Conservation (phyloP, 208 protist species). For the Wallacemonas rigidus region DNA sequence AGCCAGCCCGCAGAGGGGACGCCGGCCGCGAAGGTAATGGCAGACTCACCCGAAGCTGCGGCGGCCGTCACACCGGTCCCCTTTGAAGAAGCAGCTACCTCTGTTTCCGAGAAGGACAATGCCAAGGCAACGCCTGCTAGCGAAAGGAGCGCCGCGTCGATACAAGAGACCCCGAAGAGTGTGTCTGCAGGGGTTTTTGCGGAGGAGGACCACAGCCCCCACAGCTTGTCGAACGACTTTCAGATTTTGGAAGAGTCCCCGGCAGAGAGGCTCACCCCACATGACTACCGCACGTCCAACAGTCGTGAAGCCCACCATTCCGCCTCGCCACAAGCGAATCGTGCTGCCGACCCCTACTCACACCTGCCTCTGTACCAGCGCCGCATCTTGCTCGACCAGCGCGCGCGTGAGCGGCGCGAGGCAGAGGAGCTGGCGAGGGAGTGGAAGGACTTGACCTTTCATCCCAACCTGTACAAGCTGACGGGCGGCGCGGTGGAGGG, state of each 20-base stretch:
- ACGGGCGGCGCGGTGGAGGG: not conserved
- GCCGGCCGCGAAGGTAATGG: not conserved
- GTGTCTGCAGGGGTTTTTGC: not conserved
- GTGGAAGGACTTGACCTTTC: conserved; percentile 61
- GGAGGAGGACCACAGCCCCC: not conserved
- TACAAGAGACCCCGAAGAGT: no score
- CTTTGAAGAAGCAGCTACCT: not conserved
- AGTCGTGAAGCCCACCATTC: not conserved
- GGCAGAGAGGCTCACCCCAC: conserved; percentile 2
- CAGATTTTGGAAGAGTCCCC: conserved; percentile 11
- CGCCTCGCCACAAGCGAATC: not conserved
- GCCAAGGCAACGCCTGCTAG: not conserved
- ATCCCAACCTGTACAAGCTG: conserved; percentile 36
- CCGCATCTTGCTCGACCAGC: conserved; percentile 66
- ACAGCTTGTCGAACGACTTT: conserved; percentile 1
- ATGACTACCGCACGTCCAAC: not conserved
- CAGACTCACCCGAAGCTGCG: no score
- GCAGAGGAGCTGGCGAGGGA: conserved; percentile 43
- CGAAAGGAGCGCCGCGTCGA: not conserved
- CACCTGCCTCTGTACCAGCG: conserved; percentile 60
- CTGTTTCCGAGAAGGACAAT: not conserved
- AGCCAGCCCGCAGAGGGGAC: not conserved
- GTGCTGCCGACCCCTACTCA: conserved; percentile 24
- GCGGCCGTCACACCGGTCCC: no score
- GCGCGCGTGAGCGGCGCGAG: conserved; percentile 54